Base-by-base conservation (phyloP, 164 flowering plant species). In the Tetracentron sinense region DNA sequence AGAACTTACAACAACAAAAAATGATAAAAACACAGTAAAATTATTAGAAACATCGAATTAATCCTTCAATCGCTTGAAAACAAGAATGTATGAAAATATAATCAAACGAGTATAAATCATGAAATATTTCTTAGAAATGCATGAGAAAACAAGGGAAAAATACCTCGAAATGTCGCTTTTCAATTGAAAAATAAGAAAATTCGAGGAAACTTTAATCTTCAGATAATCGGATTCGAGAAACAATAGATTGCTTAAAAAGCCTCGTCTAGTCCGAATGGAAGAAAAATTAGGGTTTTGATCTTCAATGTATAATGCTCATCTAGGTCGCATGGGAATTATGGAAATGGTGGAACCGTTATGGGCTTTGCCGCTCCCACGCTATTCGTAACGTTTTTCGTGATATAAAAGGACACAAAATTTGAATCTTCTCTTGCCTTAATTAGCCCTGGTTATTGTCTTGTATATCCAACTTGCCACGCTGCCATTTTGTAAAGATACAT, bases 281-380 rank as follows among this genome's bases (percentile, higher is more conserved):
- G 14, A 8, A 10, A 16, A 38, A 38, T 38, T 38, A 38, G 44
- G 44, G 44, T 38, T 38, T 10, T 3, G 14, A n/a, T n/a, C n/a
- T n/a, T 31, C 26, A 17, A 16, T 31, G 42, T 56, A 19, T 27
- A 31, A 31, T 56, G 1, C 26, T 53, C 15, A 10, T 17, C 20
- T 3, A 16, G 21, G 16, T 44, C 20, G 22, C 7, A 28, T 16
- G 31, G 42, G 61, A 35, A 42, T 38, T n/a, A n/a, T n/a, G 44
- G 44, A 3, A 38, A 38, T 38, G 10, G 50, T 61, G 68, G 68
- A 56, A 49, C 61, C 31, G 68, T 65, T 65, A 14, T 49, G 21
- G 31, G 31, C 22, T 33, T 33, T 54, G 16, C 50, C 42, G 30
- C 60, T 55, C 49, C 53, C 61, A 7, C 55, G 27, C 44, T 50